A percentile compares a stretch with the other conserved stretches of the same genome.
These are phyloP conservation scores for Penicillium oxalicum DNA, from an alignment of 2,329 filamentous ascomycete species.

Conservation along the genomic window DNA sequence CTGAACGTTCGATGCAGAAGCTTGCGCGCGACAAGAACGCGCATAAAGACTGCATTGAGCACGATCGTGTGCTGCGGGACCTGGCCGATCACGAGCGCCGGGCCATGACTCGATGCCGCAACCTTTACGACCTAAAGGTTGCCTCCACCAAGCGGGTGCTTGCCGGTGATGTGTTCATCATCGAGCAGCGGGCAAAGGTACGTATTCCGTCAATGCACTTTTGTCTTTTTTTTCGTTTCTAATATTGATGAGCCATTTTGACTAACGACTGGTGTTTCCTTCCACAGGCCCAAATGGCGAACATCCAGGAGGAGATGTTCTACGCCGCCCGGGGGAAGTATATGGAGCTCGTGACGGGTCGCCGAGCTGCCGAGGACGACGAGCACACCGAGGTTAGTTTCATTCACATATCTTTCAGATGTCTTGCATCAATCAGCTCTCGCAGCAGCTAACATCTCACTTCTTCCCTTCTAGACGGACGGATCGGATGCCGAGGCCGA, in stretches of 20 bases:
- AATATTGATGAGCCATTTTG: neutral
- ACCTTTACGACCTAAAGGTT: conserved; percentile 31
- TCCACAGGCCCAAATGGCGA: conserved; percentile 8
- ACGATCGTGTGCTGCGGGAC: conserved; percentile 29
- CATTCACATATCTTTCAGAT: neutral
- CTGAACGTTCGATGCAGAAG: conserved; percentile 34
- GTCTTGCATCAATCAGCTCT: neutral
- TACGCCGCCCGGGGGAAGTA: conserved; percentile 17
- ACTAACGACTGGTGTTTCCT: neutral
- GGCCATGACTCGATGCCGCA: conserved; percentile 23
- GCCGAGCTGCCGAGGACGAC: conserved; percentile 19
- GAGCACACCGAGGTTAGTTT: conserved; percentile 22
- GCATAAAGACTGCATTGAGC: conserved; percentile 37
- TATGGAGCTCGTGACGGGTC: conserved; percentile 15
- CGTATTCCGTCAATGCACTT: neutral
- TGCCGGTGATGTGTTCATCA: conserved; percentile 27
- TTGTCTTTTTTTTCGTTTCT: neutral
- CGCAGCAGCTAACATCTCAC: neutral
- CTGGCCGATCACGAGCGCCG: conserved; percentile 25
- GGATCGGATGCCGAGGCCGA: conserved; percentile 28
- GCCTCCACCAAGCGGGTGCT: conserved; percentile 26
- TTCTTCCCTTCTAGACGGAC: conserved; percentile 20
- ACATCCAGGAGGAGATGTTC: conserved; percentile 15
- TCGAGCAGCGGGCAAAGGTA: conserved; percentile 33
- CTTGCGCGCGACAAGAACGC: conserved; percentile 38